Evolutionary conservation across 176 grass and related monocot genomes (phyloP).

Genomic region (Juncus inflexus): DNA sequence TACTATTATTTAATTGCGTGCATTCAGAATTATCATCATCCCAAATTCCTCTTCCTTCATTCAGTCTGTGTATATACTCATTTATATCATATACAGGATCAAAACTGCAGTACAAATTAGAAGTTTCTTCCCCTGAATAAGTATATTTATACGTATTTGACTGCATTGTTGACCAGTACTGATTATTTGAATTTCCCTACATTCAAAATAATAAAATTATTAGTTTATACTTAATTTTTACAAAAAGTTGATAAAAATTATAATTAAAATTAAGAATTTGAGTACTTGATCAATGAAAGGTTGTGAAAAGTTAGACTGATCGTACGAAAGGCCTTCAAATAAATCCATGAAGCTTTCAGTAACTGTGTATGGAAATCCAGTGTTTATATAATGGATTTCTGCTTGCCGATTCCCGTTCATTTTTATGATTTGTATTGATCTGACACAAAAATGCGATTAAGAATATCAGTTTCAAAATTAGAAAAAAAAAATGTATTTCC

Average conservation of each 20-base stretch:
- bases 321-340: constrained; percentile 90
- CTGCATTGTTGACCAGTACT: constrained; percentile 91
- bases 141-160: constrained; percentile 88
- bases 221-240: neutral
- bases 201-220: constrained; percentile 1
- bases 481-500: neutral
- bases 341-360: constrained; percentile 98
- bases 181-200: constrained; percentile 46
- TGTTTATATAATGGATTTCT: constrained; percentile 97
- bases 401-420: constrained; percentile 68
- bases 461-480: neutral
- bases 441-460: constrained; percentile 1
- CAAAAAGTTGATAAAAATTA: constrained; percentile 22
- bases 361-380: constrained; percentile 78
- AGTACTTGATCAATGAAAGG: constrained; percentile 81
- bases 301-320: constrained; percentile 64
- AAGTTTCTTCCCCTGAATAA: constrained; percentile 55
- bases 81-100: constrained; percentile 62
- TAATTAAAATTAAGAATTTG: neutral
- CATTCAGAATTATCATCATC: constrained; percentile 20
- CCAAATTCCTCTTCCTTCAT: constrained; percentile 67
- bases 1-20: constrained; percentile 16
- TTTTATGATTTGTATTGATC: constrained; percentile 21
- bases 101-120: constrained; percentile 57
- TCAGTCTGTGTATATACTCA: constrained; percentile 63